Base-by-base conservation (phyloP, 331 rosid species). In the Prunus yedoensis region DNA sequence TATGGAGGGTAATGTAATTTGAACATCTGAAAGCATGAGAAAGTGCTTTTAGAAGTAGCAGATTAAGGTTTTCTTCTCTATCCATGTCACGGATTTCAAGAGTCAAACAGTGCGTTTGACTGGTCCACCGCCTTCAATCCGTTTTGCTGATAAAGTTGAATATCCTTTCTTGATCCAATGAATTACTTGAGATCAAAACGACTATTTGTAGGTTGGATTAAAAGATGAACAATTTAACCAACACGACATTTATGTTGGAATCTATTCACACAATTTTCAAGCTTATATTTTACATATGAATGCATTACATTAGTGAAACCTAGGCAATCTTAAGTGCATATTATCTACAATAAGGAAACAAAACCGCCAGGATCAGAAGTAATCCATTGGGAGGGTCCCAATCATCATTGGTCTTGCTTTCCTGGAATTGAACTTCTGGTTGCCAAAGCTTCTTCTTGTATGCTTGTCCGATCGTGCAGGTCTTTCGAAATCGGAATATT, bases 361-460 rank as follows among this genome's bases (percentile, higher is more conserved):
- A 61, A 72, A 77, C 43, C 49, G 3, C 9, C 32, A 46, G 46
- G 78, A 56, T 90, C 80, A 94, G 45, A 92, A 82, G 81, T 85
- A 94, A 80, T 94, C 99, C 92, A 87, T 90, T 11, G 99, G 99
- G 73, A 90, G n/a, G 92, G 78, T 89, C 99, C 97, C 90, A 89
- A 64, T 94, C 88, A 77, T 89, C 96, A 43, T 85, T 83, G 32
- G 64, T 63, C 60, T 85, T 88, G 83, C 80, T 84, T 49, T 83
- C 81, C 81, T 85, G 53, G n/a, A 71, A 56, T 75, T 81, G 51
- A 81, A 72, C 83, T 83, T 87, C 85, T 81, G 86, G 59, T 83
- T 71, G 51, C 91, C 82, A 25, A 50, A 79, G 64, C 80, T 60
- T 81, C 83, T 83, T 75, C 79, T 83, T 68, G 79, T 73, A 69